phyloP scores from a whole-genome alignment of 2,329 filamentous ascomycete genomes.

The Neonectria punicea region DNA sequence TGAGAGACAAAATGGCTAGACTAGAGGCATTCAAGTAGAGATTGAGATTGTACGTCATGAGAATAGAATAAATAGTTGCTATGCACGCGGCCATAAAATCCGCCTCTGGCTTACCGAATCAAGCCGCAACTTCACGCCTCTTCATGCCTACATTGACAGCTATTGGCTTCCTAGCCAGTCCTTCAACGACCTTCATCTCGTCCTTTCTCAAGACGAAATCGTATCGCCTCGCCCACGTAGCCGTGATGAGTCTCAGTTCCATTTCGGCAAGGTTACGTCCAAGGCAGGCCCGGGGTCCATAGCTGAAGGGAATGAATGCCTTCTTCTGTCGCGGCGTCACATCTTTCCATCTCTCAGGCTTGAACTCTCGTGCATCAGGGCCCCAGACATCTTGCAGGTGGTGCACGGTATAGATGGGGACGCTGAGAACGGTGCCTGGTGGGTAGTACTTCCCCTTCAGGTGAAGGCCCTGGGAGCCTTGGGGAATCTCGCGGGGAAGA shows the following conservation, averaged over 20 bases:
- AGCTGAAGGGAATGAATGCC: slow-evolving; percentile 79
- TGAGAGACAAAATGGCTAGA: not conserved
- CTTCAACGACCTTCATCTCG: slow-evolving; percentile 62
- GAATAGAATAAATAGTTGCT: not conserved
- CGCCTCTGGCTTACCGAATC: not conserved
- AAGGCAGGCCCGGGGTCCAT: slow-evolving; percentile 76
- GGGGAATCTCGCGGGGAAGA: slow-evolving; percentile 79
- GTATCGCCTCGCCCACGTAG: slow-evolving; percentile 69
- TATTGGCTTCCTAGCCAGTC: not conserved
- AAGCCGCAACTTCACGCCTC: not conserved
- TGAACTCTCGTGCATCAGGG: slow-evolving; percentile 74
- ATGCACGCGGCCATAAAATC: not conserved
- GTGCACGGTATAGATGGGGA: slow-evolving; percentile 85
- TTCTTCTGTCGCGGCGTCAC: slow-evolving; percentile 75
- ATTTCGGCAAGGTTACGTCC: slow-evolving; percentile 88
- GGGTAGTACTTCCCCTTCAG: slow-evolving; percentile 78
- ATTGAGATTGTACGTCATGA: no score
- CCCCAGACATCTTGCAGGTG: slow-evolving; percentile 81
- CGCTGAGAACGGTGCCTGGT: slow-evolving; percentile 78
- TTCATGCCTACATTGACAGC: not conserved
- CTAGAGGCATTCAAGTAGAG: not conserved
- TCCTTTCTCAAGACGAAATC: slow-evolving; percentile 63
- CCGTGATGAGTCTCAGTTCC: slow-evolving; percentile 83
- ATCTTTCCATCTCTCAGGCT: slow-evolving; percentile 78
- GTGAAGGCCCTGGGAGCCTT: slow-evolving; percentile 69